Evolutionary conservation across 2,329 filamentous ascomycete species (phyloP).

Genomic region (Chrysoporthe austroafricana): DNA sequence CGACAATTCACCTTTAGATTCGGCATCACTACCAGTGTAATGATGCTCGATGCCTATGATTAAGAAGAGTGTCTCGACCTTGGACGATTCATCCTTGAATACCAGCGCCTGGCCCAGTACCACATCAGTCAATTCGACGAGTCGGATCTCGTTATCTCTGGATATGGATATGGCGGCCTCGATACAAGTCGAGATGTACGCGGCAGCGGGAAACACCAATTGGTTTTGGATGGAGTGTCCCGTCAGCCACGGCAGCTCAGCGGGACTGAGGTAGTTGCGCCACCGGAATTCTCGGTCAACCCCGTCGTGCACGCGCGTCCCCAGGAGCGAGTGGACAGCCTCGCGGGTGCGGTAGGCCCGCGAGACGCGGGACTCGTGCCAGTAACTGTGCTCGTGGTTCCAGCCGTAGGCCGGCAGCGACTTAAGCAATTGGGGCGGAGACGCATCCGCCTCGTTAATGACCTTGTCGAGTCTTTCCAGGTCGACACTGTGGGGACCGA

Average conservation of each 20-base stretch:
- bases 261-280: slow-evolving; percentile 32
- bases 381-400: slow-evolving; percentile 23
- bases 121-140: too few relatives aligned
- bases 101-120: too few relatives aligned
- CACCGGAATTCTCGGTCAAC: slow-evolving; percentile 37
- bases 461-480: too few relatives aligned
- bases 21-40: too few relatives aligned
- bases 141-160: too few relatives aligned
- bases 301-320: slow-evolving; percentile 43
- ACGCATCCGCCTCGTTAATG: not conserved
- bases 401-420: slow-evolving; percentile 28
- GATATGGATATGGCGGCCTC: slow-evolving; percentile 26
- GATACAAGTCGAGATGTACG: slow-evolving; percentile 30
- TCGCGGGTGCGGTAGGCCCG: not conserved
- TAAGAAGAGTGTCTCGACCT: slow-evolving; percentile 35
- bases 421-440: slow-evolving; percentile 13
- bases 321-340: slow-evolving; percentile 25
- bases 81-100: slow-evolving; percentile 25
- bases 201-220: slow-evolving; percentile 43
- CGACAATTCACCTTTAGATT: too few relatives aligned
- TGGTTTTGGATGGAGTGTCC: slow-evolving; percentile 33
- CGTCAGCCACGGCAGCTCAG: slow-evolving; percentile 45
- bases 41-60: slow-evolving; percentile 41
- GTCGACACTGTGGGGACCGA: not conserved
- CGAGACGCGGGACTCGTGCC: slow-evolving; percentile 26